These are phyloP conservation scores for Aspergillus sergii DNA, from an alignment of 2,329 filamentous ascomycete species.

Conservation along the genomic window DNA sequence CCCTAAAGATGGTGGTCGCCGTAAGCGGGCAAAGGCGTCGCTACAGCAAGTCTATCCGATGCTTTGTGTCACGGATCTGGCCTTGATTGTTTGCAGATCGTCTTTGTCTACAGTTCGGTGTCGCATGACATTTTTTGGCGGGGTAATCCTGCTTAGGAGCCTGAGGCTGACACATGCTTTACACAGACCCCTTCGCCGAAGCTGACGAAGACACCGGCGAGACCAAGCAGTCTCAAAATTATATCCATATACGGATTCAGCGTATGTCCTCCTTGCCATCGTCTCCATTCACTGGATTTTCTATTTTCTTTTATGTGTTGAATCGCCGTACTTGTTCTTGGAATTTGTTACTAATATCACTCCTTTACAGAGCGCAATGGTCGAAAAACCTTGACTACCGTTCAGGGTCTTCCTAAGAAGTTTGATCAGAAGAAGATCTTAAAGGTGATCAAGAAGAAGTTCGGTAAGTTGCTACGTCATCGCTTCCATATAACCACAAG, in stretches of 20 bases:
- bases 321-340: slow-evolving; percentile 11
- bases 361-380: slow-evolving; percentile 87
- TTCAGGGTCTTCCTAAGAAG: slow-evolving; percentile 98
- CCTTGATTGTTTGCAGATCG: not conserved
- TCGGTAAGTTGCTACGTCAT: slow-evolving; percentile 61
- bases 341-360: slow-evolving; percentile 23
- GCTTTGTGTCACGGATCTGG: not conserved
- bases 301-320: not conserved
- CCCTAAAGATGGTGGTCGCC: not conserved
- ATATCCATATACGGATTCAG: slow-evolving; percentile 99
- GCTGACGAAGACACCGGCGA: slow-evolving; percentile 99
- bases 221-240: slow-evolving; percentile 92
- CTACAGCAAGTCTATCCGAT: not conserved
- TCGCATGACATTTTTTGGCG: slow-evolving; percentile 29
- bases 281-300: not conserved
- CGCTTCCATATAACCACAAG: not conserved
- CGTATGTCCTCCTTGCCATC: slow-evolving; percentile 63
- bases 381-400: slow-evolving; percentile 99
- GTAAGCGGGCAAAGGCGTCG: not conserved
- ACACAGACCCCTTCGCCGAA: slow-evolving; percentile 99
- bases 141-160: slow-evolving; percentile 38
- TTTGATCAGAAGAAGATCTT: slow-evolving; percentile 99
- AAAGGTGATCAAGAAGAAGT: slow-evolving; percentile 99
- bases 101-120: not conserved
- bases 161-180: slow-evolving; percentile 36